A percentile compares a stretch with the other conserved stretches of the same genome.
Conservation (phyloP, 1,284 basidiomycete genomes). For the Fomes fomentarius region DNA sequence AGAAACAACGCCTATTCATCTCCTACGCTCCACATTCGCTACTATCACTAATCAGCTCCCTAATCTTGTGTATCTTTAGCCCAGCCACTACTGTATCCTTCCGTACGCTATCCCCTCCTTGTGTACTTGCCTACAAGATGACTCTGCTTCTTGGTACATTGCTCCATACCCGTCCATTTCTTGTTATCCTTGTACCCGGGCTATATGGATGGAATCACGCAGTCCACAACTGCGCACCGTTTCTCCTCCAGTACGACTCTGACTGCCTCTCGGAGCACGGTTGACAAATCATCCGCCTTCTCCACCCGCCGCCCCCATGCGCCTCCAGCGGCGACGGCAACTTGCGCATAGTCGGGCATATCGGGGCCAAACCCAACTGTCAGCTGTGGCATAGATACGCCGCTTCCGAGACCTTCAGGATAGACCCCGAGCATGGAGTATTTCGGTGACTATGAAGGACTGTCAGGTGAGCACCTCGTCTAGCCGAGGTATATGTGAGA, state of each 20-base stretch:
- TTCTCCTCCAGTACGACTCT: constrained; percentile 58
- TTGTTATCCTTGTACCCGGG: not conserved
- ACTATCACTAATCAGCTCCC: not conserved
- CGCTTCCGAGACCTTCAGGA: constrained; percentile 57
- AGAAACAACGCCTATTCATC: no score
- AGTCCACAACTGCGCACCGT: constrained; percentile 67
- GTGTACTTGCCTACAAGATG: not conserved
- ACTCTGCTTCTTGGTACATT: no score
- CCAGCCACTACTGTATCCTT: no score
- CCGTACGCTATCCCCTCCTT: no score
- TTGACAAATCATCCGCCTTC: constrained; percentile 40
- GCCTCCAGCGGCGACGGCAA: constrained; percentile 67
- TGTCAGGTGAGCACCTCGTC: not conserved
- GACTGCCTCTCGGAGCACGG: constrained; percentile 52
- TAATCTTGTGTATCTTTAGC: not conserved
- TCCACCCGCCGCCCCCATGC: constrained; percentile 60
- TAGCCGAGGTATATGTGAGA: constrained; percentile 15
- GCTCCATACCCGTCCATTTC: no score
- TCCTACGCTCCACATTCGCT: no score
- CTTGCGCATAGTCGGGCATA: constrained; percentile 62
- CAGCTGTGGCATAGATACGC: constrained; percentile 48
- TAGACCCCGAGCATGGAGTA: constrained; percentile 68
- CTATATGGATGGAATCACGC: constrained; percentile 41
- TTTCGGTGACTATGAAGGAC: constrained; percentile 51
- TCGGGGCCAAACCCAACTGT: constrained; percentile 68